phyloP scores from a whole-genome alignment of 257 asterid genomes.

The Solanum raphanifolium region DNA sequence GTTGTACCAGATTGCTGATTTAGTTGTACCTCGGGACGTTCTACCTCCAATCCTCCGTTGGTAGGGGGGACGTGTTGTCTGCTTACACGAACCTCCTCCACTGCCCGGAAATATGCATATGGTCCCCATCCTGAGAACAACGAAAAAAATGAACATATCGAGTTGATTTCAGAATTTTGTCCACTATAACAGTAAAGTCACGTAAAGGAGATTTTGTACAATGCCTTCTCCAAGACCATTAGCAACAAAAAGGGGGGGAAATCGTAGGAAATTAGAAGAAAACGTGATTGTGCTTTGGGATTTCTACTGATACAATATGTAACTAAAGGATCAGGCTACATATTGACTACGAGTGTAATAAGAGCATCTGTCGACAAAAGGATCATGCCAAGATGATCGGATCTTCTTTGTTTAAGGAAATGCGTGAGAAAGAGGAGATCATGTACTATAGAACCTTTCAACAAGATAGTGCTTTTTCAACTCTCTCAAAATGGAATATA shows the following conservation, averaged over 20 bases:
- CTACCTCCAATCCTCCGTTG: not conserved
- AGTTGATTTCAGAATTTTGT: not conserved
- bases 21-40: slow-evolving; percentile 5
- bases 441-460: not conserved
- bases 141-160: not conserved
- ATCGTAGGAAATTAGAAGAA: not conserved
- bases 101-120: slow-evolving; percentile 59
- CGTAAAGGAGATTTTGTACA: not conserved
- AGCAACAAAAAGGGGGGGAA: not conserved
- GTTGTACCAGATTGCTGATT: not conserved
- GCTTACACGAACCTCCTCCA: slow-evolving; percentile 43
- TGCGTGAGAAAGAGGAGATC: not conserved
- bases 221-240: not conserved
- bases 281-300: not conserved
- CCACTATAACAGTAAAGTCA: not conserved
- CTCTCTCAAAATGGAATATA: not conserved
- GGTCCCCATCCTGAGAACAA: slow-evolving; percentile 51
- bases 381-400: not conserved
- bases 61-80: slow-evolving; percentile 4
- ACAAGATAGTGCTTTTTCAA: not conserved
- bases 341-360: not conserved
- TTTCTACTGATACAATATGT: not conserved
- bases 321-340: too few relatives aligned
- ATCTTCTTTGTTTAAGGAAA: not conserved
- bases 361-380: not conserved